Base-by-base conservation (phyloP, 257 asterid genomes). In the Capsicum pubescens region DNA sequence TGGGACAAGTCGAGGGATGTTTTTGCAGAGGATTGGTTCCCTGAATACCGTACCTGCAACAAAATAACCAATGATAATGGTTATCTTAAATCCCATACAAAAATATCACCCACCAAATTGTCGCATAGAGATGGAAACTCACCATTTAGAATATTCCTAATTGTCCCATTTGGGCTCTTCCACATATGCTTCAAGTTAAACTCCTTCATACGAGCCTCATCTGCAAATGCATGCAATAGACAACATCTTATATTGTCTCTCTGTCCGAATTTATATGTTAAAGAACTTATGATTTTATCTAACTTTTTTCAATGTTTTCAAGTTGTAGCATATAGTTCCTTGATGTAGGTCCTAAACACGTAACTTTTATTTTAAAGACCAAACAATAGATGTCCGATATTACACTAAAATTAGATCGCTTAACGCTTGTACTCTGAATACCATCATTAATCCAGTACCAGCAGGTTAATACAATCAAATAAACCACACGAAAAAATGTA, bases 131-230 rank as follows among this genome's bases (percentile, higher is more conserved):
- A 54, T 7, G 48, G 63, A 82, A 58, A 85, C 94, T 85, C 61
- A 91, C 99, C 99, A 82, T 97, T 97, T 92, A 97, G 87, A 85
- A 97, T 94, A 85, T 97, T 97, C 92, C 99, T 95, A 83, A 97
- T 97, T 44, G 99, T 97, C 80, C 99, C 99, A 90, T 97, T 97
- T 56, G 99, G 99, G 83, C 97, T 95, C 91, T 81, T 97, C 99
- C 99, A 97, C 99, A 97, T 95, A 12, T 84, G 80, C 91, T 94
- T 97, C 91, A 97, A 88, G 87, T 85, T 85, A 77, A 97, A 97
- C 89, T 95, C 99, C 91, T 88, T 86, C 82, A 97, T 88, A 85
- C 98, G 98, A 84, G 90, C 96, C 89, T 93, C 99, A 89, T 97
- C 98, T 94, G 90, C 83, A 88, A 56, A 80, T 46, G 81, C 78